Evolutionary conservation across 371 early-diverging fungal species (phyloP).

Genomic region (Saksenaea oblongispora): DNA sequence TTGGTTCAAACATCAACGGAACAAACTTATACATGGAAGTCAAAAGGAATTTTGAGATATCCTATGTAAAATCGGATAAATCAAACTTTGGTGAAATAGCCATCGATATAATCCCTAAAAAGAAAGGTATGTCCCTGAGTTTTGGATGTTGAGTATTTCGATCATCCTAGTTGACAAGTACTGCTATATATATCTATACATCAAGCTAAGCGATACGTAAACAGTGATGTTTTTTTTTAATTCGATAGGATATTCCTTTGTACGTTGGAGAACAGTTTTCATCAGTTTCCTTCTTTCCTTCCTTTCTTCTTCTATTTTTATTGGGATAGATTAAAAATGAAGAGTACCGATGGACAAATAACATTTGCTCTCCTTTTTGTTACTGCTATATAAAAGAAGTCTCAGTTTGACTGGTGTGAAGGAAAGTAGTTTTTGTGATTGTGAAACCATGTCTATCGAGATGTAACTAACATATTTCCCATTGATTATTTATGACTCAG

Average conservation of each 20-base stretch:
- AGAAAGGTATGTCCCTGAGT: too few species aligned
- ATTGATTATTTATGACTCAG: too few species aligned
- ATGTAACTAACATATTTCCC: too few species aligned
- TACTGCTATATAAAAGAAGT: neutral
- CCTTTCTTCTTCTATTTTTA: neutral
- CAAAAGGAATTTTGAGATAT: neutral
- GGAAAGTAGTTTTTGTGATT: too few species aligned
- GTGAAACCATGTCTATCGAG: too few species aligned
- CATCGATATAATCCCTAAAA: neutral
- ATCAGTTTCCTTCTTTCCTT: neutral
- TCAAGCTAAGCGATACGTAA: too few species aligned
- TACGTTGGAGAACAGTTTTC: neutral
- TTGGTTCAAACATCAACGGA: neutral
- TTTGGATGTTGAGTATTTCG: too few species aligned
- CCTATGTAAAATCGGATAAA: neutral
- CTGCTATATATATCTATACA: too few species aligned
- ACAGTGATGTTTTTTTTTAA: too few species aligned
- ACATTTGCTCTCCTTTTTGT: neutral
- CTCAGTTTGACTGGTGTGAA: neutral
- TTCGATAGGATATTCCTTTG: too few species aligned
- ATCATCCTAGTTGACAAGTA: too few species aligned
- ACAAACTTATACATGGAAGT: constrained; percentile 1
- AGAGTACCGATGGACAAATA: neutral
- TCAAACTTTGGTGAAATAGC: neutral
- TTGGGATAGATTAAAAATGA: neutral